Base-by-base conservation (phyloP, 495 filamentous ascomycete genomes). In the Lophiotrema nucula region DNA sequence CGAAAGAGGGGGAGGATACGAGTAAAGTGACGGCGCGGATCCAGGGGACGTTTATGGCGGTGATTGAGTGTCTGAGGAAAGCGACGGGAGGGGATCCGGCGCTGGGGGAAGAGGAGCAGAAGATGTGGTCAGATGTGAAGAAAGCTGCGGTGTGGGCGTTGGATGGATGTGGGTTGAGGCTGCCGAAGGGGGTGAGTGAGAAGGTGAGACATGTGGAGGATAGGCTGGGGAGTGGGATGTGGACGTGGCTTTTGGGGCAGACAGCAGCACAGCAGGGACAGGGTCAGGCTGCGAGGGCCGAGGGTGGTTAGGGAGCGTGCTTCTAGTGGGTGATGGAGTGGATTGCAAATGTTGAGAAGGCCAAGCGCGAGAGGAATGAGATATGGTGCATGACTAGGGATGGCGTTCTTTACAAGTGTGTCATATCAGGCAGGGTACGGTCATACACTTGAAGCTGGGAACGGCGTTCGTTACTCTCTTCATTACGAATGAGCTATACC, bases 81-180 rank as follows among this genome's bases (percentile, higher is more conserved):
- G 25, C 31, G 15, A 42, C 48, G n/a, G 21, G 44, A 10, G 54
- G 12, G 11, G 23, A 21, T 19, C 46, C 37, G 53, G 22, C 21
- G 4, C 5, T 46, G 12, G 2, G 1, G 1, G 22, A 51, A 1
- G 39, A 23, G 31, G 42, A 55, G 31, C 25, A 23, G 13, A 19
- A 11, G 22, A 26, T 52, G 59, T 62, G 59, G 59, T 27, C 45
- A 23, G 59, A 56, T 42, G 53, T 62, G 3, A 19, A n/a, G 18
- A 41, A 13, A 47, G 59, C 52, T 18, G 50, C 44, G 46, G 13
- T 1, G 13, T 50, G 53, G 51, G 59, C 52, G 28, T 3, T 56
- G 35, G 46, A 45, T 10, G 46, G 39, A 18, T 51, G 35, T 21
- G 49, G 39, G 59, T 51, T 51, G 45, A 62, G 23, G 59, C 19